These are phyloP conservation scores for Ashbya aceris DNA, from an alignment of 1,139 yeast genomes.

Conservation along the genomic window DNA sequence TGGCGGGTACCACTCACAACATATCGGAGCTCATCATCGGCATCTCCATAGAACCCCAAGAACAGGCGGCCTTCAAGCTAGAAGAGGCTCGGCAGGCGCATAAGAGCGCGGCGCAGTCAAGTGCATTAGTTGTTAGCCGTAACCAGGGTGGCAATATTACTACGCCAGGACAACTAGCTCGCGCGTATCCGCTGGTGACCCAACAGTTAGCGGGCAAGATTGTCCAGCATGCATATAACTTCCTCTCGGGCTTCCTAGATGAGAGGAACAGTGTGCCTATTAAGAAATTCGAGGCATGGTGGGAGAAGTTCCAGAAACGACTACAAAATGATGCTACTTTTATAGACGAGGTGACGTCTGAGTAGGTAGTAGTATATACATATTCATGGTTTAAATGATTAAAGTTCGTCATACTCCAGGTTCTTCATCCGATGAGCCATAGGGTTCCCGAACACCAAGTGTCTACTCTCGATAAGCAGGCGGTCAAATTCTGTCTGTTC, in stretches of 20 bases:
- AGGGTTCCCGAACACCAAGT: conserved; percentile 71
- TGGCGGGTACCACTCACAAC: conserved; percentile 14
- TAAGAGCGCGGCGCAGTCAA: conserved; percentile 13
- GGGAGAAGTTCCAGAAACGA: conserved; percentile 79
- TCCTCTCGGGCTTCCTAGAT: conserved; percentile 76
- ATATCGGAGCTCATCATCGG: conserved; percentile 53
- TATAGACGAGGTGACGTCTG: conserved; percentile 40
- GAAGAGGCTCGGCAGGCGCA: conserved; percentile 22
- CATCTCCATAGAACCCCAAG: conserved; percentile 72
- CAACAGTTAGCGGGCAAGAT: conserved; percentile 69
- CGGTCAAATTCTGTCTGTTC: conserved; percentile 35
- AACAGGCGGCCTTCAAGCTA: conserved; percentile 27
- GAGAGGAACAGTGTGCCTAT: conserved; percentile 72
- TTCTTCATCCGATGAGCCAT: conserved; percentile 38
- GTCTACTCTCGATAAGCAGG: conserved; percentile 50
- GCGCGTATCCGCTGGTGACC: conserved; percentile 31
- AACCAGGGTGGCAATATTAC: conserved; percentile 20
- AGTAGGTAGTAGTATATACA: conserved; percentile 9
- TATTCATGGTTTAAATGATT: background rate
- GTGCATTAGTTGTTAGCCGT: conserved; percentile 28
- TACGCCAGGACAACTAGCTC: conserved; percentile 31
- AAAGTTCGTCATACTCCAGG: conserved; percentile 5
- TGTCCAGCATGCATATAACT: conserved; percentile 87
- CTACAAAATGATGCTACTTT: conserved; percentile 75
- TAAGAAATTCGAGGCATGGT: conserved; percentile 88